phyloP scores from a whole-genome alignment of 345 rosid genomes.

The Pistacia vera region DNA sequence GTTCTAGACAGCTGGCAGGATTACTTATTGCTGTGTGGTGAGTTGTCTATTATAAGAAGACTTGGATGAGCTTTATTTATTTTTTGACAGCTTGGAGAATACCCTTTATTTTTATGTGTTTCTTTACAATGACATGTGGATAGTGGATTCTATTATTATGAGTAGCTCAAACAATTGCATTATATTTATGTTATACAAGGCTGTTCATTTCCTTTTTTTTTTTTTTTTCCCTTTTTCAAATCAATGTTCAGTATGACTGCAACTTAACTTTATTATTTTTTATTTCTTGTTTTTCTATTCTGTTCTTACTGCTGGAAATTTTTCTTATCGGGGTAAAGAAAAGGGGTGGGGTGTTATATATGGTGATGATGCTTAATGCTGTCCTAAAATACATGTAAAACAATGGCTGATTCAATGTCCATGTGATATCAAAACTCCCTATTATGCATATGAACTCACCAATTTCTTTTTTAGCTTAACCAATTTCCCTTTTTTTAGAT shows the following conservation, averaged over 20 bases:
- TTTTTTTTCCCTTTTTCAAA: too few species aligned
- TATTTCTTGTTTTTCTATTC: not conserved
- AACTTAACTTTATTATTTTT: not conserved
- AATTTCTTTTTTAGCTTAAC: not conserved
- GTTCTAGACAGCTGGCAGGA: conserved; percentile 83
- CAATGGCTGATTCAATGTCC: conserved; percentile 1
- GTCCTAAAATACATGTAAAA: not conserved
- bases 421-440: not conserved
- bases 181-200: conserved; percentile 8
- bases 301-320: not conserved
- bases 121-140: not conserved
- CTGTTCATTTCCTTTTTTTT: not conserved
- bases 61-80: not conserved
- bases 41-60: conserved; percentile 16
- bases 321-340: not conserved
- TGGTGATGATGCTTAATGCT: not conserved
- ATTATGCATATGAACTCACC: not conserved
- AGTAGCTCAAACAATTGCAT: not conserved
- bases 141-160: not conserved
- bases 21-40: conserved; percentile 80
- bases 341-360: not conserved
- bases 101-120: not conserved
- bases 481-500: not conserved
- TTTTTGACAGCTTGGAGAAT: not conserved
- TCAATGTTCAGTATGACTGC: too few species aligned